Evolutionary conservation across 1,284 basidiomycete genomes (phyloP).

Genomic region (Porogramme epimiltina): DNA sequence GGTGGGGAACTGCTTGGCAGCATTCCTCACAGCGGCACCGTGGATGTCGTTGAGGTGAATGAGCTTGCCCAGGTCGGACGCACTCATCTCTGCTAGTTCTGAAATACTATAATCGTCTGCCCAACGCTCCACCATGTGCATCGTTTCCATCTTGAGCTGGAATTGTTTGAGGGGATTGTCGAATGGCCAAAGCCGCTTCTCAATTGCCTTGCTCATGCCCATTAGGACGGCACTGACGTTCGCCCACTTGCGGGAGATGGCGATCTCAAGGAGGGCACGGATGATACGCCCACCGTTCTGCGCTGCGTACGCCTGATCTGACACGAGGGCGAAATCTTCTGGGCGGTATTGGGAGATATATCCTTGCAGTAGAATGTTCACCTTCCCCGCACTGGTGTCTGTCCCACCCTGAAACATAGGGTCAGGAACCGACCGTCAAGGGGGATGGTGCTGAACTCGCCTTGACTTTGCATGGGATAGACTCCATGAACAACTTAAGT

Average conservation of each 20-base stretch:
- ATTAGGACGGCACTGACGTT: constrained; percentile 81
- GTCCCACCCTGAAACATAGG: background rate
- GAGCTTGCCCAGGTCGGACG: constrained; percentile 79
- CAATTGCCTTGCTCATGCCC: constrained; percentile 92
- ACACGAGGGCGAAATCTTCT: constrained; percentile 97
- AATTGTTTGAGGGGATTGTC: constrained; percentile 91
- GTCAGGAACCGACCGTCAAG: background rate
- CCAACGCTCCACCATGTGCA: constrained; percentile 82
- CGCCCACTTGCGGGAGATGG: constrained; percentile 91
- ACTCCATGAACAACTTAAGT: constrained; percentile 71
- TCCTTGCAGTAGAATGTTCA: constrained; percentile 94
- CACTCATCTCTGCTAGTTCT: constrained; percentile 77
- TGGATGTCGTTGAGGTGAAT: constrained; percentile 89
- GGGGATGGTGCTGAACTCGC: constrained; percentile 40
- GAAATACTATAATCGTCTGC: constrained; percentile 83
- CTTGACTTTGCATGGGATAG: constrained; percentile 79
- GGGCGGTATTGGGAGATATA: constrained; percentile 83
- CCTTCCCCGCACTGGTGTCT: constrained; percentile 33
- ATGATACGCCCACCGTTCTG: constrained; percentile 96
- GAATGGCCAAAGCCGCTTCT: constrained; percentile 94
- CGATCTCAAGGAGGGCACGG: constrained; percentile 92
- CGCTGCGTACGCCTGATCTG: constrained; percentile 91
- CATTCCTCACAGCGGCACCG: constrained; percentile 78
- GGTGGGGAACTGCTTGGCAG: constrained; percentile 87
- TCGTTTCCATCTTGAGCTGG: constrained; percentile 74